Conservation (phyloP, 2,329 filamentous ascomycete genomes). For the Trichoderma koningiopsis region DNA sequence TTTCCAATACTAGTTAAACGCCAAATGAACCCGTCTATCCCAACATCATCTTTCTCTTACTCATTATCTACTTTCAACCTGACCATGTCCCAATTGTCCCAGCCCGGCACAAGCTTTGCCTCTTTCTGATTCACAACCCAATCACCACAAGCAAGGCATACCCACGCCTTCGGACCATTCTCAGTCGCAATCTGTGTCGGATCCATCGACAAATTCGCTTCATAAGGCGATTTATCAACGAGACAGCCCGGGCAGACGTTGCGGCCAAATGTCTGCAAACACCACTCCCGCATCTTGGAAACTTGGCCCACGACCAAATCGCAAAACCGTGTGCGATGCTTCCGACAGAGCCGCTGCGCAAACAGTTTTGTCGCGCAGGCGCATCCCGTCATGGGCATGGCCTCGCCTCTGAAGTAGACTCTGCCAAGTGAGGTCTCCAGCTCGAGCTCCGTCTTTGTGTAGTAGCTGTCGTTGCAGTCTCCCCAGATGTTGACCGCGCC, state of each 20-base stretch:
- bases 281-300: slow-evolving; percentile 35
- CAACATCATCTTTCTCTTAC: background rate
- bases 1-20: background rate
- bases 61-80: background rate
- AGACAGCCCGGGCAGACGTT: slow-evolving; percentile 40
- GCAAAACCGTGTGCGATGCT: slow-evolving; percentile 40
- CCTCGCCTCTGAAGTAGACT: slow-evolving; percentile 12
- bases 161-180: slow-evolving; percentile 32
- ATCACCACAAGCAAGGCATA: slow-evolving; percentile 40
- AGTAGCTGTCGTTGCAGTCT: background rate
- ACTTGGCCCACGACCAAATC: slow-evolving; percentile 31
- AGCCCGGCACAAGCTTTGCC: slow-evolving; percentile 29
- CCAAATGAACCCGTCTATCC: background rate
- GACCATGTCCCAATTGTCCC: slow-evolving; percentile 25
- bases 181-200: background rate
- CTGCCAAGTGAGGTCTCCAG: background rate
- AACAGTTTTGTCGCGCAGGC: slow-evolving; percentile 42
- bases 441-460: background rate
- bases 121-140: slow-evolving; percentile 36
- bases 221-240: slow-evolving; percentile 18
- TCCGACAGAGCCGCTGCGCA: slow-evolving; percentile 37
- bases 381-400: slow-evolving; percentile 41
- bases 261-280: slow-evolving; percentile 30
- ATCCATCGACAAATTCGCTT: slow-evolving; percentile 30
- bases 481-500: slow-evolving; percentile 36